Evolutionary conservation across 2,329 filamentous ascomycete genomes (phyloP), one percentile per base, ranked within the genome.

Genomic region (Aspergillus japonicus): DNA sequence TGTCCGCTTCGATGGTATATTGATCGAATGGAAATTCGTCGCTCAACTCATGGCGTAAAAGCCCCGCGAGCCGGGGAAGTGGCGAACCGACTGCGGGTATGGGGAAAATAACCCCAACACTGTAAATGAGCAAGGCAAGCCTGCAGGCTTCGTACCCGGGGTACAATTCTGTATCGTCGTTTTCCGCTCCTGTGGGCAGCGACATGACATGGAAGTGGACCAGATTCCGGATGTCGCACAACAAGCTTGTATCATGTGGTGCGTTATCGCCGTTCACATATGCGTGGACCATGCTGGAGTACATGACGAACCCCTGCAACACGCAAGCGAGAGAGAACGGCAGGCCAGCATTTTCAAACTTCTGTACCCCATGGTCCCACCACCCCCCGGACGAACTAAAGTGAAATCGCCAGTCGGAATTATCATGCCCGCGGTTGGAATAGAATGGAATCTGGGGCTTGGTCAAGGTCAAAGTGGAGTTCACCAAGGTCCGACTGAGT

Each of bases 181-280:
- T 23, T 14, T 29, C 31, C 16, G 10, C 39, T 7, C 35, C 16
- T 2, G 49, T 21, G 8, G 23, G 49, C 5, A 57, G 35, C 12
- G 49, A 33, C 31, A 57, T 44, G 23, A 57, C 6, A 21, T 31
- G 39, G 35, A 44, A 47, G 21, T 57, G 56, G 23, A 48, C 24
- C 6, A 57, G 35, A 31, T 57, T 57, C n/a, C 56, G 56, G 23
- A 52, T 49, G 42, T 57, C 56, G 10, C 49, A 57, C 35, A 57
- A 47, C 23, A 39, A 42, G 16, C 47, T 49, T 5, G 35, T 26
- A 14, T 44, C 24, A 14, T 23, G 21, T 4, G n/a, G 14, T 21
- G 19, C 24, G n/a, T 23, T 31, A 5, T 29, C 35, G 1, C 56
- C 56, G 2, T 47, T 21, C 16, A 57, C 24, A 33, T 52, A 57